A percentile compares a stretch with the other conserved stretches of the same genome.
These are phyloP conservation scores for Pestalotiopsis sp. DNA, from an alignment of 2,329 filamentous ascomycete genomes.

Conservation along the genomic window DNA sequence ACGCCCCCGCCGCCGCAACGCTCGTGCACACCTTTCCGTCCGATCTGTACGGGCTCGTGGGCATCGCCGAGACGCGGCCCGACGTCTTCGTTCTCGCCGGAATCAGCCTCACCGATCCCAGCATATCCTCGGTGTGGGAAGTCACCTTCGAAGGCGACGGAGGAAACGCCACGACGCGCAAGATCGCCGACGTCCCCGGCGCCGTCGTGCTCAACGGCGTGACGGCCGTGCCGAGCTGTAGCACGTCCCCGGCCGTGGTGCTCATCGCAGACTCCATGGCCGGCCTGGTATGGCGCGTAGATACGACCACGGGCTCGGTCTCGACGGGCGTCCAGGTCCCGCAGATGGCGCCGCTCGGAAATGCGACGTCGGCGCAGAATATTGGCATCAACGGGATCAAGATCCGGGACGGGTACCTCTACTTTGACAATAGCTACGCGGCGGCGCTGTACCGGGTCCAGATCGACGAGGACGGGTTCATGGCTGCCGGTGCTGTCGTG, in stretches of 20 bases:
- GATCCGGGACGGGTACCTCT: slow-evolving; percentile 23
- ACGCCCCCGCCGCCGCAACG: slow-evolving; percentile 18
- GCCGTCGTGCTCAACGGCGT: slow-evolving; percentile 26
- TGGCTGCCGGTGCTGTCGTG: slow-evolving; percentile 3
- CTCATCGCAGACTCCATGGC: slow-evolving; percentile 27
- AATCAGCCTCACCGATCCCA: slow-evolving; percentile 16
- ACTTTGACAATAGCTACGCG: slow-evolving; percentile 27
- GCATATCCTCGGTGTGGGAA: slow-evolving; percentile 20
- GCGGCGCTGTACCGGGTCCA: slow-evolving; percentile 20
- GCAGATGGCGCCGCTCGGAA: slow-evolving; percentile 23
- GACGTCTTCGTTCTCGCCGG: slow-evolving; percentile 24
- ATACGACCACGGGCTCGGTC: slow-evolving; percentile 21
- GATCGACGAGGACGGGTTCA: slow-evolving; percentile 17
- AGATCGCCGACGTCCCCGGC: slow-evolving; percentile 18
- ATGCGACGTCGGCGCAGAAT: background rate
- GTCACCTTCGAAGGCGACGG: slow-evolving; percentile 14
- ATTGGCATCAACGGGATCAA: slow-evolving; percentile 31
- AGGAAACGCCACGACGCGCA: slow-evolving; percentile 11
- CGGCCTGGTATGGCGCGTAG: slow-evolving; percentile 27
- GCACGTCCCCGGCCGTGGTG: slow-evolving; percentile 22
- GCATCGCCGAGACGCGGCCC: slow-evolving; percentile 31
- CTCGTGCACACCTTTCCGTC: slow-evolving; percentile 30
- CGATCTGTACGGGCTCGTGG: slow-evolving; percentile 24
- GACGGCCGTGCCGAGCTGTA: slow-evolving; percentile 18
- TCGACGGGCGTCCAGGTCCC: slow-evolving; percentile 19